Evolutionary conservation across 2,329 filamentous ascomycete species (phyloP), one percentile per base, ranked within the genome.

Genomic region (Lasiodiplodia theobromae): DNA sequence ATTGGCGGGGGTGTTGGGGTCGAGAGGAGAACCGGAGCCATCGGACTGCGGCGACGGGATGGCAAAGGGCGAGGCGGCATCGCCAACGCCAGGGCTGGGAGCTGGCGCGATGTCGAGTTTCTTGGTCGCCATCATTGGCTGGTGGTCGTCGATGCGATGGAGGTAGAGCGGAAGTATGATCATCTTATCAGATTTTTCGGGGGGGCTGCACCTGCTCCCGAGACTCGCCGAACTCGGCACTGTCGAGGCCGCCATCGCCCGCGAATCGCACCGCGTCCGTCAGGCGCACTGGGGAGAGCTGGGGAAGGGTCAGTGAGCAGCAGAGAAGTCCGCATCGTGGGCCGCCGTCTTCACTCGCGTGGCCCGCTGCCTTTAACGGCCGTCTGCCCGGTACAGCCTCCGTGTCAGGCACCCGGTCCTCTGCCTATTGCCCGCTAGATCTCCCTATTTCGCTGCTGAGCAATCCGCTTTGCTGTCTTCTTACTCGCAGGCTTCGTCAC

Each of bases 111-210:
- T 47, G 51, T 63, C 67, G 57, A 64, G 67, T 60, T 37, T 64
- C 67, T 56, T 68, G 67, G 57, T 44, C 37, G 67, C 57, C 67
- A 68, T 68, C 44, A 62, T 68, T 62, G 66, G 47, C 47, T 58
- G 66, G 56, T 58, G 54, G 47, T 53, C 34, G 44, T 51, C 21
- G 54, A 52, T 38, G 54, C 34, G 60, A 64, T 64, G 47, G 54
- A 60, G 54, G 66, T 60, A 53, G 56, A 60, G 66, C 53, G 66
- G 54, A 23, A 60, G 54, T 44, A 57, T 60, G 37, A 57, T 60
- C 40, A 68, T 68, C 66, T 68, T 68, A 68, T 68, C 66, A 68
- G 66, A 68, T 68, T 68, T 58, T 62, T 52, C 54, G 66, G 44
- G 47, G 56, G 56, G 66, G 63, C 11, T 14, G 11, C 49, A 14